Evolutionary conservation across 1,284 basidiomycete genomes (phyloP), one percentile per base, ranked within the genome.

Genomic region (Tausonia pullulans): DNA sequence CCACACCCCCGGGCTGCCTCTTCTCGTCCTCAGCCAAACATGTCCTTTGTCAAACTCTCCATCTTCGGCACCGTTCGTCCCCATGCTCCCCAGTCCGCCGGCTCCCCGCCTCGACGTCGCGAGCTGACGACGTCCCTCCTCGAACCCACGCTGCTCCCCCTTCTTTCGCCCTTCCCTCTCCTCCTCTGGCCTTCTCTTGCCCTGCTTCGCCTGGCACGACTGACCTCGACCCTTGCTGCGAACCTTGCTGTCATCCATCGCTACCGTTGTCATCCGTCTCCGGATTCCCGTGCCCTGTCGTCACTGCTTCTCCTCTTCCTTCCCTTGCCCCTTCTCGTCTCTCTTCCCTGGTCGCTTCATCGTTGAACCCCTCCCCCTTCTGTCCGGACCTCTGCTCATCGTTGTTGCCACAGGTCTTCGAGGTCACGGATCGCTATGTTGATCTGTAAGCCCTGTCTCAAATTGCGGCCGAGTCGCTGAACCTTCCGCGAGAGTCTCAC

Each of bases 391-490:
- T 41, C 5, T 45, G 40, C 40, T 44, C 51, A 39, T 9, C 8
- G 39, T 16, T 11, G 6, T 6, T 27, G 67, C 10, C 0, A 27
- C 41, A 74, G 74, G 75, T 78, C 66, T 77, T 74, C 67, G 77
- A 97, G 86, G 93, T 97, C 63, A 96, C 93, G 16, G 95, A 92
- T 65, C 85, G 95, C 72, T 99, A 99, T 90, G 89, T 96, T 75
- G 95, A 98, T 80, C 86, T 99, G 40, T 96, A 52, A 48, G 64
- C 62, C 3, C n/a, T n/a, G 11, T 10, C 27, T 27, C 27, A 27
- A 27, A 27, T 27, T 27, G 27, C 27, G 27, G 27, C 27, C 27
- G 27, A 27, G 27, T 27, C 27, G 27, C 27, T 27, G 27, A 27
- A 27, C 27, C 27, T 27, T 1, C 27, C 27, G 27, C 27, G 27